These are phyloP conservation scores for Asterophora lycoperdoides DNA, from an alignment of 768 basidiomycete genomes.

Conservation along the genomic window DNA sequence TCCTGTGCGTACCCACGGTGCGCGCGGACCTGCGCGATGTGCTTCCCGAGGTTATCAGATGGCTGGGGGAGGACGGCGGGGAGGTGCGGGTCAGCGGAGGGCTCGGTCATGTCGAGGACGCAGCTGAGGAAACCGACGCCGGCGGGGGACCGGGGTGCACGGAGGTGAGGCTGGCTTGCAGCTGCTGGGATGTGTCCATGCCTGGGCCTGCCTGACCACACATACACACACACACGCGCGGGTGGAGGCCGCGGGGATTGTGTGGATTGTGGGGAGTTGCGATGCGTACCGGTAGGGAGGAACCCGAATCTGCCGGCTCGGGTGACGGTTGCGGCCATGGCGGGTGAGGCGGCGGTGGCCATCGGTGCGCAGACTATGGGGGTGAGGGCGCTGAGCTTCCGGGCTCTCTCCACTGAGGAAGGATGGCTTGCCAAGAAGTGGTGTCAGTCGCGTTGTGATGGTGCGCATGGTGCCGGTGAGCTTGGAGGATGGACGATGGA, in stretches of 20 bases:
- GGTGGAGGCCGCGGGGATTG: no score
- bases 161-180: constrained; percentile 36
- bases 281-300: constrained; percentile 46
- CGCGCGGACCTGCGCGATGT: constrained; percentile 46
- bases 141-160: constrained; percentile 42
- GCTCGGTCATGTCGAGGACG: constrained; percentile 41
- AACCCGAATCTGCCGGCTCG: constrained; percentile 56
- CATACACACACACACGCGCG: no score
- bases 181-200: constrained; percentile 25
- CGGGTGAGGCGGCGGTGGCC: constrained; percentile 35
- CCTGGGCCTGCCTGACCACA: constrained; percentile 24
- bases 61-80: no score
- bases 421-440: no score
- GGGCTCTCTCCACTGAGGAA: no score
- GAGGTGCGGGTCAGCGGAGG: constrained; percentile 26
- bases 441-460: no score
- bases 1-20: constrained; percentile 37
- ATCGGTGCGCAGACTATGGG: constrained; percentile 60
- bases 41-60: constrained; percentile 41
- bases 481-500: no score
- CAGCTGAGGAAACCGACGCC: constrained; percentile 58
- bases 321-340: constrained; percentile 39
- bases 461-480: no score
- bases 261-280: no score
- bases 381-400: constrained; percentile 20